A percentile compares a stretch with the other conserved stretches of the same genome.
phyloP scores from a whole-genome alignment of 2,329 filamentous ascomycete genomes.

The Aspergillus ibericus region DNA sequence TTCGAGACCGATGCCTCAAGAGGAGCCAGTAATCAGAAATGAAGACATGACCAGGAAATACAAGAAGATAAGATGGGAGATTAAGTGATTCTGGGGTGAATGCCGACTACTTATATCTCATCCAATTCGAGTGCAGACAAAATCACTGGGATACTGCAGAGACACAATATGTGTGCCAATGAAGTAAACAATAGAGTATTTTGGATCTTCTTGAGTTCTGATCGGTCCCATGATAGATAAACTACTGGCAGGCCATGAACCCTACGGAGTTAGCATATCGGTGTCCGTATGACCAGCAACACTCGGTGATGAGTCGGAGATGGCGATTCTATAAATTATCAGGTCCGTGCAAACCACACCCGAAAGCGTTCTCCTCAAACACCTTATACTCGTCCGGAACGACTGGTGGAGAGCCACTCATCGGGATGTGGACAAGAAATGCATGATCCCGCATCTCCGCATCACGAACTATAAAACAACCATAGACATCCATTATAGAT shows the following conservation, averaged over 20 bases:
- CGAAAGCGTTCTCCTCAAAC: not conserved
- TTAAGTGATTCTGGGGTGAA: no score
- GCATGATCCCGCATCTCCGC: not conserved
- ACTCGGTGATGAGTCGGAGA: not conserved
- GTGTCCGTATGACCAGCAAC: not conserved
- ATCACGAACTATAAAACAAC: not conserved
- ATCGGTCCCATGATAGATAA: no score
- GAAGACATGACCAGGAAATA: constrained; percentile 29
- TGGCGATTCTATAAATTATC: not conserved
- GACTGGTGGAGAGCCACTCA: not conserved
- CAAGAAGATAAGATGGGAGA: no score
- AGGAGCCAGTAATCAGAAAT: constrained; percentile 40
- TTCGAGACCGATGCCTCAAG: constrained; percentile 39
- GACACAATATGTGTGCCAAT: no score
- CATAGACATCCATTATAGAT: no score
- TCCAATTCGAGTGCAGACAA: no score
- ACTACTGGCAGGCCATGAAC: no score
- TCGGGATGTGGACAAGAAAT: constrained; percentile 9
- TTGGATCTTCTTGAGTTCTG: no score
- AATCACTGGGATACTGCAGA: no score
- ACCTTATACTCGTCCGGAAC: not conserved
- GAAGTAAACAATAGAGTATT: no score
- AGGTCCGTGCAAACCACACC: no score
- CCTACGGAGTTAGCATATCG: not conserved
- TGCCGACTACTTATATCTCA: no score